Base-by-base conservation (phyloP, 148 eudicot genomes). In the Tetragonia tetragonoides region DNA sequence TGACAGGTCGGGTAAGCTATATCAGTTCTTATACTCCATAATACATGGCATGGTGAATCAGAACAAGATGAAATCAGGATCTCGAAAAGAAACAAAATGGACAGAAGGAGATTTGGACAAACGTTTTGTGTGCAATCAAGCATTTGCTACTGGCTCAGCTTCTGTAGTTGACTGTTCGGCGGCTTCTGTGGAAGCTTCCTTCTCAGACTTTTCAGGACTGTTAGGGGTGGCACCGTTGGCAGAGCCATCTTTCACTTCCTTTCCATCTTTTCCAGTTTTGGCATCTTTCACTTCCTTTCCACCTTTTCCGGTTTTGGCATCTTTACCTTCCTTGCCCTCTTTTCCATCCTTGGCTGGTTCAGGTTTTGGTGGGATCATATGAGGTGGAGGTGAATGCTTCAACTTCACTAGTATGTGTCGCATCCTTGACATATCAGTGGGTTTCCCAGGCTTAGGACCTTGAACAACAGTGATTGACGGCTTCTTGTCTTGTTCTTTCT, bases 371-470 rank as follows among this genome's bases (percentile, higher is more conserved):
- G 96, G 91, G 28, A 86, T 73, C 99, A 95, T 95, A 84, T 95
- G 99, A 79, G 99, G 89, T 51, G 99, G 99, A 21, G 99, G 99
- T 20, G 87, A 84, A 81, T 92, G 94, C 89, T 95, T 95, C 76
- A 95, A 85, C 85, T 95, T 95, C 78, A 89, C 82, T 51, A 91
- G 78, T 70, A 95, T 81, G 28, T 91, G 94, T 68, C 97, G 88
- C 97, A 95, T 77, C 81, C 99, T 91, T 21, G 97, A 83, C 67
- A 95, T 92, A 81, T 95, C 99, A 1, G 99, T 95, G 15, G 99
- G 99, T 81, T 95, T 95, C 51, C 99, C 99, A 10, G 99, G 99
- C 81, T 92, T 95, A 15, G 99, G 99, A 57, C 99, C 99, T 76
- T 95, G 99, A 65, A 95, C 60, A 70, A 95, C 89, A 20, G 88